Conservation (phyloP, 257 asterid species). For the Ophiorrhiza pumila region DNA sequence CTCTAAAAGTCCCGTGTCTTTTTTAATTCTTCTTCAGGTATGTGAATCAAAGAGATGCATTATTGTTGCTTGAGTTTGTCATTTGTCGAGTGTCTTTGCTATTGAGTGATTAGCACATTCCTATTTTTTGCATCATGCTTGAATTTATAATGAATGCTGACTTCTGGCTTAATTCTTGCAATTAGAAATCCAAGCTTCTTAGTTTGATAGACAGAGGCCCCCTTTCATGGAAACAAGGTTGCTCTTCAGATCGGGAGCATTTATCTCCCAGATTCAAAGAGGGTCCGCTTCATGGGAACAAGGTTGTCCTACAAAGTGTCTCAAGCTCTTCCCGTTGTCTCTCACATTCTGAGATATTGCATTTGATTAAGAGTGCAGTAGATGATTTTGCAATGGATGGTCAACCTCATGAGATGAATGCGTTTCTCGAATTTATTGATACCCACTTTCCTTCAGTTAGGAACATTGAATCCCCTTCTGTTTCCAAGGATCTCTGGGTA, state of each 20-base stretch:
- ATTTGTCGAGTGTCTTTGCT: constrained; percentile 8
- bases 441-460: constrained; percentile 58
- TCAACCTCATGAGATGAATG: constrained; percentile 56
- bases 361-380: constrained; percentile 59
- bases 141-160: not conserved
- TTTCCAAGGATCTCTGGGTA: constrained; percentile 30
- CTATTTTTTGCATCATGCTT: not conserved
- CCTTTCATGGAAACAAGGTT: constrained; percentile 70
- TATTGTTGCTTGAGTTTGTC: constrained; percentile 16
- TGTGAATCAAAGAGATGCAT: constrained; percentile 16
- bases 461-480: constrained; percentile 45
- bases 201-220: constrained; percentile 65
- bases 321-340: constrained; percentile 31
- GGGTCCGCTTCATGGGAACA: constrained; percentile 78
- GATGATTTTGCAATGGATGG: constrained; percentile 62
- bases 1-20: constrained; percentile 75
- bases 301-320: constrained; percentile 41
- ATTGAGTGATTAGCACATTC: not conserved
- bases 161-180: constrained; percentile 28
- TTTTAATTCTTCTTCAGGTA: constrained; percentile 93
- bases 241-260: constrained; percentile 51
- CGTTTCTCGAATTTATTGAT: constrained; percentile 54
- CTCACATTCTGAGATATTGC: constrained; percentile 47
- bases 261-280: constrained; percentile 34
- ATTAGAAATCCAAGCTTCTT: constrained; percentile 90